phyloP scores from a whole-genome alignment of 2,329 filamentous ascomycete genomes.

The Colletotrichum salicis region DNA sequence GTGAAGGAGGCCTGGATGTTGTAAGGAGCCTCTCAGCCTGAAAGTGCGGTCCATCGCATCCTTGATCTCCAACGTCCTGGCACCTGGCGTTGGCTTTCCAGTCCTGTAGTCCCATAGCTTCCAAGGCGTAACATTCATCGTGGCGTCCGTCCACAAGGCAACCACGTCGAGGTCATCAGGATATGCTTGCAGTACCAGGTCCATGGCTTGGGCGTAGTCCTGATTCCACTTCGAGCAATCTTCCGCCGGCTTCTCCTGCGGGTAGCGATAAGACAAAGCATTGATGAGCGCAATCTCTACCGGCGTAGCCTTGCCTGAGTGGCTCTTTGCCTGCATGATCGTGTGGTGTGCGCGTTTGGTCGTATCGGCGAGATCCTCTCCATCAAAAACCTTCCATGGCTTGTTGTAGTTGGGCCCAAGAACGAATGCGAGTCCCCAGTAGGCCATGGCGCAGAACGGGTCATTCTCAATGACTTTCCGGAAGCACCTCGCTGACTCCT shows the following conservation, averaged over 20 bases:
- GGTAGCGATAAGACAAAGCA: constrained; percentile 72
- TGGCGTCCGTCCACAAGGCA: constrained; percentile 52
- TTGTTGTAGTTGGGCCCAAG: constrained; percentile 83
- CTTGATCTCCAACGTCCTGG: constrained; percentile 41
- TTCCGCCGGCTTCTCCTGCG: constrained; percentile 56
- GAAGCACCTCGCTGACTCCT: constrained; percentile 75
- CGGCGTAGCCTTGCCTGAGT: constrained; percentile 50
- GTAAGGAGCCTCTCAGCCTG: constrained; percentile 54
- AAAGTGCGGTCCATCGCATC: constrained; percentile 59
- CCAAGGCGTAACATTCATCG: constrained; percentile 62
- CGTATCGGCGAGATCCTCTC: constrained; percentile 64
- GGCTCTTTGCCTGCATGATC: constrained; percentile 54
- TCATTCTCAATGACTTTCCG: constrained; percentile 67
- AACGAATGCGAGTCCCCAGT: constrained; percentile 78
- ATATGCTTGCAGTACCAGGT: constrained; percentile 46
- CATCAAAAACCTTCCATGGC: constrained; percentile 78
- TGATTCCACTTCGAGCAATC: constrained; percentile 67
- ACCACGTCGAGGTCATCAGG: constrained; percentile 53
- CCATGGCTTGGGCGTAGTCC: constrained; percentile 61
- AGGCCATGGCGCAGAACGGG: constrained; percentile 67
- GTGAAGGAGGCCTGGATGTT: constrained; percentile 78
- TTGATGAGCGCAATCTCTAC: constrained; percentile 72
- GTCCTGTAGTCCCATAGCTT: constrained; percentile 54
- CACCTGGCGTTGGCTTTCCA: constrained; percentile 39
- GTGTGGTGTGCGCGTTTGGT: constrained; percentile 60